Evolutionary conservation across 257 asterid genomes (phyloP), one percentile per base, ranked within the genome.

Genomic region (Nicotiana obtusifolia): DNA sequence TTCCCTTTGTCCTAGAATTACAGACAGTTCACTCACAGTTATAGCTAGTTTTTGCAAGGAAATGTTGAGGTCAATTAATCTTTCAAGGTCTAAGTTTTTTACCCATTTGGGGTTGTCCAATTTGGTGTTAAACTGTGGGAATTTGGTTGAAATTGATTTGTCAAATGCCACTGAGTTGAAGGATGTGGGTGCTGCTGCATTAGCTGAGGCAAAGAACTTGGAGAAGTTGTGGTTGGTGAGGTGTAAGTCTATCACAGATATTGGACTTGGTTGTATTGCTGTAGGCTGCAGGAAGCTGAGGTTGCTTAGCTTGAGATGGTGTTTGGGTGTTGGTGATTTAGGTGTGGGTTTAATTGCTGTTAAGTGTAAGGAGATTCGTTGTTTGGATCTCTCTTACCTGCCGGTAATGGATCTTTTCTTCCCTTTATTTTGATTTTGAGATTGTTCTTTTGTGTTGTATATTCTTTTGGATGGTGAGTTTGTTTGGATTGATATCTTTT

Each of bases 321-420:
- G 98, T 84, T 85, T 92, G 85, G 93, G 97, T 44, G 95, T 95
- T 84, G 97, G 97, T 59, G 99, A 93, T 84, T 86, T 90, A 35
- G 99, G 99, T 75, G 95, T 95, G n/a, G 95, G 91, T 67, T 89
- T 95, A 83, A 83, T 95, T 88, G 97, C 99, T 81, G 93, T 92
- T 28, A 93, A 95, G 87, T 93, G 99, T 76, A 91, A 83, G 81
- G 96, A 90, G 19, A 89, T 95, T 76, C 97, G 92, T 33, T 85
- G 89, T 81, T 83, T 93, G 90, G 98, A 95, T 89, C 94, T 93
- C 81, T 95, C 97, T 19, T 90, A 88, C 87, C 81, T 93, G 91
- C 93, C 90, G 97, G 99, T 93, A 92, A 88, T 75, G 54, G 73
- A 11, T 10, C 86, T 75, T 80, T 76, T 76, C 76, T 64, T 35